phyloP scores from a whole-genome alignment of 2,329 filamentous ascomycete genomes.

The Aspergillus udagawae region DNA sequence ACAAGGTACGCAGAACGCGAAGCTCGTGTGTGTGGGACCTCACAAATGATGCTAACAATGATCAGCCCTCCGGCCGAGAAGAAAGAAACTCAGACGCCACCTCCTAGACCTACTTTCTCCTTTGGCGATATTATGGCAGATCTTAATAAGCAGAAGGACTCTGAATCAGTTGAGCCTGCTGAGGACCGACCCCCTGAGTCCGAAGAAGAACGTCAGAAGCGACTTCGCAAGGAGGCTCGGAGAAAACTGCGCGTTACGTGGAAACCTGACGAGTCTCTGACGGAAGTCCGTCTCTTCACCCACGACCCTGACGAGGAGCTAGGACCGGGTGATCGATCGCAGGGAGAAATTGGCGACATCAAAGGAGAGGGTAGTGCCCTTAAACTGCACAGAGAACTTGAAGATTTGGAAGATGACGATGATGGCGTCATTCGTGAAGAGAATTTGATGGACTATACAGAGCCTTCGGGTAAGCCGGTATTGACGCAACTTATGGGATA shows the following conservation, averaged over 20 bases:
- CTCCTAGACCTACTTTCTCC: conserved; percentile 43
- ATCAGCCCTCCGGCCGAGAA: conserved; percentile 30
- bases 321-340: conserved; percentile 54
- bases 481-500: not conserved
- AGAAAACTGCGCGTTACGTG: conserved; percentile 59
- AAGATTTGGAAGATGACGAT: conserved; percentile 58
- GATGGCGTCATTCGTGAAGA: conserved; percentile 46
- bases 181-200: conserved; percentile 55
- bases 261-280: conserved; percentile 55
- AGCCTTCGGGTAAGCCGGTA: conserved; percentile 30
- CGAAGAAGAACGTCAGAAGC: conserved; percentile 55
- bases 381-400: conserved; percentile 51
- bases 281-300: conserved; percentile 56
- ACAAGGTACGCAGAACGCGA: conserved; percentile 25
- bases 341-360: conserved; percentile 56
- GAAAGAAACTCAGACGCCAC: conserved; percentile 31
- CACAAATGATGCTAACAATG: conserved; percentile 12
- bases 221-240: conserved; percentile 58
- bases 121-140: conserved; percentile 49
- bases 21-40: not conserved
- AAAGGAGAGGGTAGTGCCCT: conserved; percentile 53
- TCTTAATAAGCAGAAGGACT: conserved; percentile 54
- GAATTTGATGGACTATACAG: conserved; percentile 31
- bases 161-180: conserved; percentile 47
- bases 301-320: conserved; percentile 62